Evolutionary conservation across 305 asterid genomes (phyloP), one percentile per base, ranked within the genome.

Genomic region (Striga hermonthica): DNA sequence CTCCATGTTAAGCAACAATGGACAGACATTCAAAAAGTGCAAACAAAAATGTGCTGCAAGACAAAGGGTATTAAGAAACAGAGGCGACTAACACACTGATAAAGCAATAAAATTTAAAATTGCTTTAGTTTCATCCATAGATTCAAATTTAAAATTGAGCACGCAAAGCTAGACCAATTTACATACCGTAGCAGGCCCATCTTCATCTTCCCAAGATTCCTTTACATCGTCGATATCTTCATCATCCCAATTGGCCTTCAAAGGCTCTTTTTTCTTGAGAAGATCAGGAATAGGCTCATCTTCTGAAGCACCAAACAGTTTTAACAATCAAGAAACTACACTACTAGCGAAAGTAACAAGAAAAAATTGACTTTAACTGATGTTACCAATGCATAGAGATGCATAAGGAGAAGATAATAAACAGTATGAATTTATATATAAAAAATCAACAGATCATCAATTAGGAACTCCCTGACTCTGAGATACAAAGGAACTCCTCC

Each of bases 181-280:
- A 28, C 39, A 54, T 54, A 89, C 96, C 75, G 74, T 80, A 16
- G 74, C 78, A 67, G 85, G 79, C 79, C 83, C 86, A 2, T 86
- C 96, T 10, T 81, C 89, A 76, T 89, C 96, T 79, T 89, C 96
- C 95, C 95, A 89, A 50, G 95, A 86, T 31, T 89, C 95, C 76
- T 83, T 89, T 63, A 89, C 85, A 41, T 83, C 90, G 1, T 74
- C 96, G 36, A 66, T 63, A 62, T 89, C 93, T 78, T 89, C 96
- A 16, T 89, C 96, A 45, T 86, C 96, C 96, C 96, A 89, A 34
- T 70, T 71, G 69, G 66, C 71, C 66, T 47, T 64, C 43, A 74
- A 78, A 7, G 15, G 15, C 35, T 39, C 74, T 12, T 79, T 83
- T 74, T 86, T 84, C 68, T 79, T 81, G 3, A 82, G 69, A 74